Conservation (phyloP, 1,284 basidiomycete genomes). For the Leccinum proliferum region DNA sequence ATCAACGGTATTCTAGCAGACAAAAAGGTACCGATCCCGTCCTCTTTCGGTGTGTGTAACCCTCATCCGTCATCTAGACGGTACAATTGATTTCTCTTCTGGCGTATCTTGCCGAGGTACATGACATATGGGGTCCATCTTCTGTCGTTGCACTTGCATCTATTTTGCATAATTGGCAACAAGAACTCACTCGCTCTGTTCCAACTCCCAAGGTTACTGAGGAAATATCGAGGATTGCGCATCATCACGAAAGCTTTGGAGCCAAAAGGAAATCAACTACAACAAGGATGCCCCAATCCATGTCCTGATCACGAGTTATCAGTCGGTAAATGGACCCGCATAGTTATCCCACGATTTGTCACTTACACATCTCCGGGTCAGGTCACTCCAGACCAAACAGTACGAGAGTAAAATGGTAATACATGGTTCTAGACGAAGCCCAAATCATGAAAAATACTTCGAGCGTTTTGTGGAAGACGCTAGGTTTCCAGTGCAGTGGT, state of each 20-base stretch:
- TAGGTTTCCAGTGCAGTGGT: conserved; percentile 99
- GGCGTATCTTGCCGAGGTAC: conserved; percentile 94
- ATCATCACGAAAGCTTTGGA: conserved; percentile 96
- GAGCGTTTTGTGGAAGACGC: conserved; percentile 97
- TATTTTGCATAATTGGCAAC: conserved; percentile 99
- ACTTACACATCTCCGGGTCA: conserved; percentile 51
- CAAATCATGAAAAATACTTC: conserved; percentile 99
- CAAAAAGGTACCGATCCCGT: conserved; percentile 65
- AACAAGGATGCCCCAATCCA: conserved; percentile 96
- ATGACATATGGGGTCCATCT: conserved; percentile 99
- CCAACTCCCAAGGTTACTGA: conserved; percentile 96
- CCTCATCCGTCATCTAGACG: conserved; percentile 51
- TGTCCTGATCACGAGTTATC: conserved; percentile 96
- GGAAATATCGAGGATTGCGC: conserved; percentile 96
- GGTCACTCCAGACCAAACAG: conserved; percentile 81
- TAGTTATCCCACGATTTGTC: not conserved
- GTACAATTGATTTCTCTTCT: conserved; percentile 98
- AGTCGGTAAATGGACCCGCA: conserved; percentile 57
- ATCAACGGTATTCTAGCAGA: conserved; percentile 99
- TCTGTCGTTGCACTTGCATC: conserved; percentile 97
- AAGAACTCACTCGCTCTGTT: conserved; percentile 95
- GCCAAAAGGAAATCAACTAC: conserved; percentile 95
- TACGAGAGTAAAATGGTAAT: conserved; percentile 99
- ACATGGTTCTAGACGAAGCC: conserved; percentile 99
- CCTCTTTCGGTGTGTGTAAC: not conserved